Base-by-base conservation (phyloP, 129 eudicot species). In the Pulicaria dysenterica region DNA sequence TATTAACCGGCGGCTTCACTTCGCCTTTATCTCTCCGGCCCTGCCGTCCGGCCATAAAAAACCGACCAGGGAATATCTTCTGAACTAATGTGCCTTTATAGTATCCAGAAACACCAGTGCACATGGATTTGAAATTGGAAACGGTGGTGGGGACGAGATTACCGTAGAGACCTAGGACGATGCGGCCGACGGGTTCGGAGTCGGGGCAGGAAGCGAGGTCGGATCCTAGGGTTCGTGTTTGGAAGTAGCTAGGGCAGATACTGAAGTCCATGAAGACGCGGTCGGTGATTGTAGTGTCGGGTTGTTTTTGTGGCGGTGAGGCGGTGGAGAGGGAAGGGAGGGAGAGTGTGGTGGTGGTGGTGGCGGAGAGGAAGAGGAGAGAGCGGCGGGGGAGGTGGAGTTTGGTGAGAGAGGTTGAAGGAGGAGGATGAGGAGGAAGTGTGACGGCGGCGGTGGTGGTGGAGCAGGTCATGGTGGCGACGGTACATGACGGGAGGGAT, bases 281-380 rank as follows among this genome's bases (percentile, higher is more conserved):
- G 84, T 93, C 98, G 8, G 98, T 93, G 63, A 93, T 66, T 62
- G 98, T 93, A 64, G 98, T 93, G 87, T 93, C 96, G 0, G 86
- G 95, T 8, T 73, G 72, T 5, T 83, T 68, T 70, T 58, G 63
- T 57, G 86, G 43, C 69, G 79, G 15, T 75, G 88, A 14, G 82
- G 82, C 67, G 40, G 83, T 46, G 70, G 82, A 56, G 61, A 74
- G 83, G 12, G 86, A 47, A 24, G 82, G 70, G 64, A 78, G 56
- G 55, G 82, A 60, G 76, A 84, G 73, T 24, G 31, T 40, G 56
- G 88, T 56, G 78, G 96, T 60, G 54, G 81, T 42, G 81, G 76
- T 53, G 66, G 84, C 64, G 81, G 91, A 67, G 80, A 86, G 85
- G 73, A 89, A 46, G 85, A 88, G 90, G 74, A 90, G 83, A 24